Percentiles rank a stretch among this genome's conserved stretches.
These are phyloP conservation scores for Phialophora verrucosa DNA, from an alignment of 2,329 filamentous ascomycete species.

Conservation along the genomic window DNA sequence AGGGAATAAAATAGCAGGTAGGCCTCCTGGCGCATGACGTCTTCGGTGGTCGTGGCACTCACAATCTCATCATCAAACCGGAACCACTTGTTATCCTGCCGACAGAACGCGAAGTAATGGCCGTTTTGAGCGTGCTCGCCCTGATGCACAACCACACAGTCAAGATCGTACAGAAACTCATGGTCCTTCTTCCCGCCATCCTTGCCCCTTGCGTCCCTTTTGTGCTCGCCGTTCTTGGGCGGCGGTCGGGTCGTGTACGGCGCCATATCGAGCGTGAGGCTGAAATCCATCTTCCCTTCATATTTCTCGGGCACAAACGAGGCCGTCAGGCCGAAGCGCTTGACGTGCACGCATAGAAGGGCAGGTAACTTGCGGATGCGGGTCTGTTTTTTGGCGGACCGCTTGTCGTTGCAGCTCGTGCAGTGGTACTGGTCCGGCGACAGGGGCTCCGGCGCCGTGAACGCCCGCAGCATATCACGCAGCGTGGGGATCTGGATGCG, in stretches of 20 bases:
- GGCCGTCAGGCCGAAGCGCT: conserved; percentile 52
- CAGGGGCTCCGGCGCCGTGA: conserved; percentile 80
- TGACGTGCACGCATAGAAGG: conserved; percentile 88
- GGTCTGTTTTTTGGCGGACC: conserved; percentile 80
- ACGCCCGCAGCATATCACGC: conserved; percentile 81
- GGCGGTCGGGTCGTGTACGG: conserved; percentile 77
- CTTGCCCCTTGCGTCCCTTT: conserved; percentile 19
- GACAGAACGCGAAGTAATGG: conserved; percentile 88
- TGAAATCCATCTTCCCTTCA: conserved; percentile 83
- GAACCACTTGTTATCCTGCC: conserved; percentile 74
- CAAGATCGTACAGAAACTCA: conserved; percentile 81
- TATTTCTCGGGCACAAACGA: conserved; percentile 68
- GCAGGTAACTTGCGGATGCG: conserved; percentile 85
- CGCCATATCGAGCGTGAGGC: conserved; percentile 83
- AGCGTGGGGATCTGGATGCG: conserved; percentile 60
- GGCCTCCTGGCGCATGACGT: conserved; percentile 83
- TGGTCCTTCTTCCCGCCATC: conserved; percentile 41
- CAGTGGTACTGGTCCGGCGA: conserved; percentile 76
- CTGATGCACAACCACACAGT: conserved; percentile 90
- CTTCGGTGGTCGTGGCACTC: conserved; percentile 78
- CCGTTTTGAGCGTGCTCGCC: conserved; percentile 77
- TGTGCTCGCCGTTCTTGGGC: conserved; percentile 34
- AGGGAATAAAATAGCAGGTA: conserved; percentile 83
- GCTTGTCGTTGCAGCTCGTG: conserved; percentile 73
- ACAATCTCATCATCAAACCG: conserved; percentile 96